These are phyloP conservation scores for Pleurotus tuoliensis DNA, from an alignment of 768 basidiomycete species.

Conservation along the genomic window DNA sequence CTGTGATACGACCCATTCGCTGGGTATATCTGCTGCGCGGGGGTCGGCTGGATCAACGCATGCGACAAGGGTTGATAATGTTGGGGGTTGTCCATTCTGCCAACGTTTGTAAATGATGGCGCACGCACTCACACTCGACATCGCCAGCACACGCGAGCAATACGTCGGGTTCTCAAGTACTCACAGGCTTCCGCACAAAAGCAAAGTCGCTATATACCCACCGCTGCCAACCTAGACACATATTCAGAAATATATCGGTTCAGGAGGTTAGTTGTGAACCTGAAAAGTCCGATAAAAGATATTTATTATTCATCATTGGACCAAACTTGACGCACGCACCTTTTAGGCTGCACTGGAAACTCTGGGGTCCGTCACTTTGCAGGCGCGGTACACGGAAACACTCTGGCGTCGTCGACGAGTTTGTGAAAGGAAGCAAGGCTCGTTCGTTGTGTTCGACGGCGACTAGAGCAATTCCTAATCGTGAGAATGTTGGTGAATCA, in stretches of 20 bases:
- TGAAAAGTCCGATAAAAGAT: constrained; percentile 9
- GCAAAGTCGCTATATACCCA: constrained; percentile 3
- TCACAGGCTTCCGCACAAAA: constrained; percentile 8
- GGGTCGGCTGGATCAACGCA: constrained; percentile 62
- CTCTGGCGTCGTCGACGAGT: background rate
- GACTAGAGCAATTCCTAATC: constrained; percentile 8
- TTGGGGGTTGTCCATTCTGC: constrained; percentile 63
- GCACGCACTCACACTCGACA: constrained; percentile 1
- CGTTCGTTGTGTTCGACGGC: constrained; percentile 3
- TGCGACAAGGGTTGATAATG: constrained; percentile 80
- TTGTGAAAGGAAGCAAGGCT: constrained; percentile 1
- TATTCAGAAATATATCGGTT: background rate
- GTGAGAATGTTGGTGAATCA: constrained; percentile 7
- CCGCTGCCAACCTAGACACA: constrained; percentile 2
- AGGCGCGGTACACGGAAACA: background rate
- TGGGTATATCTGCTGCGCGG: constrained; percentile 21
- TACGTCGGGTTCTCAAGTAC: background rate
- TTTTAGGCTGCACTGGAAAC: background rate
- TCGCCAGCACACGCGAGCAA: background rate
- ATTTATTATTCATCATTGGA: constrained; percentile 7
- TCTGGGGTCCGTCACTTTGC: background rate
- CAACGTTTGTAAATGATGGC: background rate
- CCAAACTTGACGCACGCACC: constrained; percentile 1
- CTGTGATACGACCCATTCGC: constrained; percentile 21
- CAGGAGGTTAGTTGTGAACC: constrained; percentile 7